Percentiles rank a stretch among this genome's conserved stretches.
These are phyloP conservation scores for Cyberlindnera petersonii DNA, from an alignment of 805 yeast species.

Conservation along the genomic window DNA sequence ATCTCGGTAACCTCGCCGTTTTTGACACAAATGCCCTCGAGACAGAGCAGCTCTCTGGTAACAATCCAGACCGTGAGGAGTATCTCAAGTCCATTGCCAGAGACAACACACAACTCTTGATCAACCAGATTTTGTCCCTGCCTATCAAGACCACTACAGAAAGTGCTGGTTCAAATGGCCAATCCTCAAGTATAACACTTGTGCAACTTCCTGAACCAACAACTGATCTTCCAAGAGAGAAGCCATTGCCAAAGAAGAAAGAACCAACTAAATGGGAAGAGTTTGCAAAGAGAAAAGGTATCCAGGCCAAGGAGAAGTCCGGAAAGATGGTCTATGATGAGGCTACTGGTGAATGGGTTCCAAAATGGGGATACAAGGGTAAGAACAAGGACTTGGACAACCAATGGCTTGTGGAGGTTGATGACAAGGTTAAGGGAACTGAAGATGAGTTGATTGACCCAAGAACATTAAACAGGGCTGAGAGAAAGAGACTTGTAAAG, in stretches of 20 bases:
- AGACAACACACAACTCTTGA: slow-evolving; percentile 87
- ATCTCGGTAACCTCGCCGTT: slow-evolving; percentile 85
- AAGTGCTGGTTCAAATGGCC: slow-evolving; percentile 54
- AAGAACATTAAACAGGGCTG: slow-evolving; percentile 73
- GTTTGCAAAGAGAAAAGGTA: slow-evolving; percentile 95
- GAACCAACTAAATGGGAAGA: slow-evolving; percentile 94
- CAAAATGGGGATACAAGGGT: slow-evolving; percentile 98
- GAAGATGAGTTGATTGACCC: slow-evolving; percentile 78
- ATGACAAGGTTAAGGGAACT: slow-evolving; percentile 60
- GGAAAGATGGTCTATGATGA: slow-evolving; percentile 91
- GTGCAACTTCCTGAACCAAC: slow-evolving; percentile 81
- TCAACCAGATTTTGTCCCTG: slow-evolving; percentile 84
- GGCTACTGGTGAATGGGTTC: slow-evolving; percentile 89
- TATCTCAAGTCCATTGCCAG: slow-evolving; percentile 66
- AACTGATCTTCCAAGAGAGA: slow-evolving; percentile 86
- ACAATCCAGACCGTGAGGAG: slow-evolving; percentile 57
- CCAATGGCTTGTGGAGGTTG: slow-evolving; percentile 96
- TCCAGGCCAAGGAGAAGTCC: slow-evolving; percentile 80
- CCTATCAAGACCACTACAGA: slow-evolving; percentile 89
- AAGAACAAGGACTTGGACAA: slow-evolving; percentile 79
- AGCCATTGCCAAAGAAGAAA: slow-evolving; percentile 89
- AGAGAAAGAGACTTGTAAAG: slow-evolving; percentile 80
- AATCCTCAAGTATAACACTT: slow-evolving; percentile 70
- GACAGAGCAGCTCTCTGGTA: slow-evolving; percentile 45
- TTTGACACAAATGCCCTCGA: slow-evolving; percentile 89